These are phyloP conservation scores for Mortierella sp. DNA, from an alignment of 371 early-diverging fungal genomes.

Conservation along the genomic window DNA sequence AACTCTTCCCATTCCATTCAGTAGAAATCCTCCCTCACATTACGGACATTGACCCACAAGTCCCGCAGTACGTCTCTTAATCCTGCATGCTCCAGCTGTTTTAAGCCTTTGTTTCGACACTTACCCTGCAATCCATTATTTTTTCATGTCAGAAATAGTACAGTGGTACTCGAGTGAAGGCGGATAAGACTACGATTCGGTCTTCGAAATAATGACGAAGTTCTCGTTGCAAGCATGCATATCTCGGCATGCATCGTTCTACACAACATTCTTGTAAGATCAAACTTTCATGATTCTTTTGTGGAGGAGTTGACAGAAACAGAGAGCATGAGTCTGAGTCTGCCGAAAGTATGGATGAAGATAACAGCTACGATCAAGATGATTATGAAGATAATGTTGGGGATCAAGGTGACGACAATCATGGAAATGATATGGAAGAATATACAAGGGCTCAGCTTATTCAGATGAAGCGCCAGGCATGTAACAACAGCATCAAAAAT, in stretches of 20 bases:
- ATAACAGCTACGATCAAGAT: not conserved
- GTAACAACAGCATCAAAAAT: no score
- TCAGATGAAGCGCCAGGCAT: no score
- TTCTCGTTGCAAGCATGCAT: slow-evolving; percentile 25
- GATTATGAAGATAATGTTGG: not conserved
- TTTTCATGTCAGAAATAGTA: not conserved
- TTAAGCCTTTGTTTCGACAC: not conserved
- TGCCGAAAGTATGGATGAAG: not conserved
- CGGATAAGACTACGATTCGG: not conserved
- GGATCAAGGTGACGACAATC: no score
- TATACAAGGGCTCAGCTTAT: not conserved
- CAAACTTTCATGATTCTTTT: slow-evolving; percentile 43
- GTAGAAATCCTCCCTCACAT: not conserved
- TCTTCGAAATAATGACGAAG: slow-evolving; percentile 26
- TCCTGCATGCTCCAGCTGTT: not conserved
- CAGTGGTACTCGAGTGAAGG: slow-evolving; percentile 2
- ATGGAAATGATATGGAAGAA: no score
- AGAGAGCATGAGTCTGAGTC: not conserved
- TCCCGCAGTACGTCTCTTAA: not conserved
- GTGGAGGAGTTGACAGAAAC: slow-evolving; percentile 6
- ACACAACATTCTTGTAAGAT: slow-evolving; percentile 37
- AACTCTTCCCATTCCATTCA: not conserved
- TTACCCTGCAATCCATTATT: not conserved
- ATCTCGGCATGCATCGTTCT: slow-evolving; percentile 63
- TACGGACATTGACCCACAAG: not conserved